Base-by-base conservation (phyloP, 768 basidiomycete genomes). In the Mycena rosella region DNA sequence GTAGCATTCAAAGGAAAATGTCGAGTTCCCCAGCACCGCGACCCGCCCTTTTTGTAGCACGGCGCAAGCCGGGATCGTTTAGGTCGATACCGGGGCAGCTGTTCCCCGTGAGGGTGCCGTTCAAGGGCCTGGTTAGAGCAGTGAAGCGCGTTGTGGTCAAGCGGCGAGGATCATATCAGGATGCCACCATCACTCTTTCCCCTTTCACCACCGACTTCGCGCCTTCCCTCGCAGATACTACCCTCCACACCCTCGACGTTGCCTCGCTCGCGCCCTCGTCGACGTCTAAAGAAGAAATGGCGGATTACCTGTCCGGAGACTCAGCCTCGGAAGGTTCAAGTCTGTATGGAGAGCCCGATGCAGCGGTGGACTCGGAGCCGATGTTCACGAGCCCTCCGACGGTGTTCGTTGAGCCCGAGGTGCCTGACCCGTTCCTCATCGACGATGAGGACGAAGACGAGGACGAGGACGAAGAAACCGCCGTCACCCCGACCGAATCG, bases 311-410 rank as follows among this genome's bases (percentile, higher is more conserved):
- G 17, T 44, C 49, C 24, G 36, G 15, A 38, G 10, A 49, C 32
- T 27, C 47, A 26, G 32, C 15, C n/a, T 20, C 20, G 20, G 63
- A 57, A 15, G 48, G 48, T 24, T 60, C 58, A 14, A 44, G 36
- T 40, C 14, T 38, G 8, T 63, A 52, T 97, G 82, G 94, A 98
- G 75, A 98, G 84, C 65, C 89, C 92, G 27, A 89, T 85, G 70
- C 93, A 96, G 51, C 91, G 49, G 24, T 83, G 5, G 96, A 95
- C 66, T 85, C 86, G 40, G 75, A 77, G 62, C 71, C 77, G 30
- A 71, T 73, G 70, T 73, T 73, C 59, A 73, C 73, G 29, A 78
- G 75, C 57, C 77, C 76, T 24, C 75, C 67, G 29, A 65, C 67
- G 32, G 75, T 76, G 15, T 78, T 78, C 30, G 74, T 82, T 47